phyloP scores from a whole-genome alignment of 2,329 filamentous ascomycete species.

The Microascus cirrosus region DNA sequence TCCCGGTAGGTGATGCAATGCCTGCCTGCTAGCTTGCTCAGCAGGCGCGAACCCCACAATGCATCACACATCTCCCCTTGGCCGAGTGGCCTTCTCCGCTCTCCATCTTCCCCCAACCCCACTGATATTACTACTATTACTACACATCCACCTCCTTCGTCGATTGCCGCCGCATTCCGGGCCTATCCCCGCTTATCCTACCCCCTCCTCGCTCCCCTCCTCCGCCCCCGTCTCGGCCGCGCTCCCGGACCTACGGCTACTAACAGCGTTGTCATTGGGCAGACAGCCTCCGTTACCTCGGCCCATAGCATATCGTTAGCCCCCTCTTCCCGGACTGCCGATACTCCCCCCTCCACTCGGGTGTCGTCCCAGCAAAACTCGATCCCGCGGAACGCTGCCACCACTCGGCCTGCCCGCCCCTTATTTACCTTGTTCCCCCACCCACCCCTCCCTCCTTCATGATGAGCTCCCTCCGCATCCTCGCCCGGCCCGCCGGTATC shows the following conservation, averaged over 20 bases:
- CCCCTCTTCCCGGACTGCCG: neutral
- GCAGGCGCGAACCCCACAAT: neutral
- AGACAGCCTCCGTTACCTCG: neutral
- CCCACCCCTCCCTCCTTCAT: neutral
- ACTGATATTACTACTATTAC: neutral
- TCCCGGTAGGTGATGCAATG: neutral
- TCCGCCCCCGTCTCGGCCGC: neutral
- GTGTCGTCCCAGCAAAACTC: neutral
- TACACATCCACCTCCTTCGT: neutral
- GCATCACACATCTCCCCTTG: neutral
- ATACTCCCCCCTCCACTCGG: neutral
- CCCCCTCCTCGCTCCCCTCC: neutral
- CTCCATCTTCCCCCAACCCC: neutral
- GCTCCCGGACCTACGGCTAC: neutral
- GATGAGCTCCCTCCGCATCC: conserved; percentile 2
- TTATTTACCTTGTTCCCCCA: neutral
- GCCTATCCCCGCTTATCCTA: neutral
- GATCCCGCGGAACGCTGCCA: neutral
- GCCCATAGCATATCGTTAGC: neutral
- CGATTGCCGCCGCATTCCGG: neutral
- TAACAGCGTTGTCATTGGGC: neutral
- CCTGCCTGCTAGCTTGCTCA: neutral
- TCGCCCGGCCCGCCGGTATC: conserved; percentile 6
- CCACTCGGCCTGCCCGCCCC: neutral
- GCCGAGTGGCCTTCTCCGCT: neutral